Base-by-base conservation (phyloP, 208 protist genomes). In the Trypanosoma melophagium region DNA sequence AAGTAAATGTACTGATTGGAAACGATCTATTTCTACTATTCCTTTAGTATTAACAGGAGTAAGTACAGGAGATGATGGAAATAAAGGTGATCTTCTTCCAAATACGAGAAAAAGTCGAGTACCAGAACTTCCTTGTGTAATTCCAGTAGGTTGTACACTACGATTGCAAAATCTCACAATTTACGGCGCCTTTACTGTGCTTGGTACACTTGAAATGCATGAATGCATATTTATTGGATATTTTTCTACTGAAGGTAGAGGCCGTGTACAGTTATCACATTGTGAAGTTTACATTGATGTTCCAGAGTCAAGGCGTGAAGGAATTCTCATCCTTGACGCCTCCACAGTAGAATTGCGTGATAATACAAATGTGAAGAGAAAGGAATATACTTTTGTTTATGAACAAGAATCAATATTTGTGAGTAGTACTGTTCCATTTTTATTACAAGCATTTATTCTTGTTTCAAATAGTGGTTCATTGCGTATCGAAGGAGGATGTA, bases 401-500 rank as follows among this genome's bases (percentile, higher is more conserved):
- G 31, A 52, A 12, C n/a, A 53, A 10, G 35, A 50, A 8, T 45
- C 47, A 22, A 13, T 51, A 42, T 57, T 42, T 59, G 19, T 55
- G 0, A 0, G 21, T 24, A 0, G 24, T 17, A n/a, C 35, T 44
- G 28, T 25, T 17, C 44, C 31, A 13, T 67, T 41, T 45, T 12
- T 68, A 13, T 64, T 89, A 47, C 80, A 79, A 19, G 70, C 80
- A 1, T 71, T 93, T 60, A 67, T 93, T 25, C 63, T 84, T 40
- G 78, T 87, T 31, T 94, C 88, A 17, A 90, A 90, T 64, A 81
- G 81, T 45, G 83, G 71, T 5, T 67, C 38, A 9, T 77, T 94
- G 45, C 69, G 77, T 42, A 60, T 86, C 1, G 53, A 70, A 13
- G 72, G 65, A 17, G 74, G 68, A 40, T 69, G 67, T 70, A 19